Conservation (phyloP, 306 rosid genomes). For the Vigna hirtella region DNA sequence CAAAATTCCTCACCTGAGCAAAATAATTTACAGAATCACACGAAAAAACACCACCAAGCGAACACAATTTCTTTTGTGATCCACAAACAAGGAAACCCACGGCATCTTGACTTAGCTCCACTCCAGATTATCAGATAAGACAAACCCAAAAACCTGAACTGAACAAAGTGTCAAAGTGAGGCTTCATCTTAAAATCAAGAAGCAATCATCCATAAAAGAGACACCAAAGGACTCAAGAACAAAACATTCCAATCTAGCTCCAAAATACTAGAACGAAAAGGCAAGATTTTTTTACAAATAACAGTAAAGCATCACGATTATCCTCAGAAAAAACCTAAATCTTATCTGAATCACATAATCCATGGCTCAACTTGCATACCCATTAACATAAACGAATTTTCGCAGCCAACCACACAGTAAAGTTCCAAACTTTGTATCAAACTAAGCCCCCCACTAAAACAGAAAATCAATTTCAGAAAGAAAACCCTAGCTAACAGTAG, state of each 20-base stretch:
- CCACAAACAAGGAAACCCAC: conserved; percentile 79
- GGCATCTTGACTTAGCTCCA: conserved; percentile 74
- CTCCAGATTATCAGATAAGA: conserved; percentile 47
- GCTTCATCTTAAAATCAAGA: conserved; percentile 15
- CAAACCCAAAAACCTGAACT: conserved; percentile 47
- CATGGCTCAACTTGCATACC: conserved; percentile 25
- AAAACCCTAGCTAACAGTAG: conserved; percentile 41
- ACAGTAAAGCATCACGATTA: conserved; percentile 7
- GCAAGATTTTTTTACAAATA: background rate
- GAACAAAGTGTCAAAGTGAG: conserved; percentile 39
- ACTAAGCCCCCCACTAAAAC: conserved; percentile 19
- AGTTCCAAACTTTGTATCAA: conserved; percentile 42
- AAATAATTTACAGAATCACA: conserved; percentile 82
- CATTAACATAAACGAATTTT: background rate
- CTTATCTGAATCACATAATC: conserved; percentile 24
- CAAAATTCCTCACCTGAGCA: conserved; percentile 59
- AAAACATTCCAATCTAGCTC: conserved; percentile 11
- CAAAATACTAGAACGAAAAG: background rate
- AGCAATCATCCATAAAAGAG: background rate
- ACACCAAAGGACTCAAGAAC: background rate
- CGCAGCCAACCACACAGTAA: background rate
- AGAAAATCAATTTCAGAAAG: conserved; percentile 23
- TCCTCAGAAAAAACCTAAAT: conserved; percentile 7
- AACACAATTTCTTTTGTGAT: conserved; percentile 76
- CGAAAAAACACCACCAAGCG: conserved; percentile 92